Evolutionary conservation across 1,284 basidiomycete genomes (phyloP), one percentile per base, ranked within the genome.

Genomic region (Malassezia psittaci): DNA sequence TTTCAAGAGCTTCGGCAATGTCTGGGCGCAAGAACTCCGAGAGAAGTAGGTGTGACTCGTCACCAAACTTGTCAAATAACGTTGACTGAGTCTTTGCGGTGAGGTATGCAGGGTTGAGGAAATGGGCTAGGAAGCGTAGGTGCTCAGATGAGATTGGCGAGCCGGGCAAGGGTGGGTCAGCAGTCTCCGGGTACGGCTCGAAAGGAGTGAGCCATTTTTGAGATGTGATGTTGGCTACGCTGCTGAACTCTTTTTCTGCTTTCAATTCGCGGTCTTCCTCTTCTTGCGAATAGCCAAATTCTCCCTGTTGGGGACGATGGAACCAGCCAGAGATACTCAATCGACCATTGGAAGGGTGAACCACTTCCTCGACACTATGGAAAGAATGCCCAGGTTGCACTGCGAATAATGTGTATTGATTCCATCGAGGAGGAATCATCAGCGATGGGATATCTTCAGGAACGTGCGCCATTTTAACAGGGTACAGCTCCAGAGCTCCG

Each of bases 341-440:
- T 3, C 72, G 51, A 15, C 56, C 59, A 45, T 64, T 60, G 5
- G 64, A 54, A 2, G 70, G 70, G 40, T 67, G 62, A 19, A 67
- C 66, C 19, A 96, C 93, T 75, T 98, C 93, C 72, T 96, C 88
- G 7, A 98, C 93, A 0, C 90, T 88, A 76, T 98, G 93, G 78
- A 96, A 96, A 68, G 90, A 96, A 74, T 82, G 81, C 0, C 93
- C 88, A 0, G 81, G 81, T 64, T 81, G 79, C 78, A 90, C 78
- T 85, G 86, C 86, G 75, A 98, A 98, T 76, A 96, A 90, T 39
- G 94, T 83, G 69, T 96, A 91, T 66, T 96, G 91, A 69, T 96
- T 94, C 90, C 91, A 96, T 64, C 85, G 66, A 15, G 69, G 69
- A 9, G 72, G 70, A 40, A 73, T 67, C 48, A 63, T 52, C 51